These are phyloP conservation scores for Boletus patriciae DNA, from an alignment of 768 basidiomycete species.

Conservation along the genomic window DNA sequence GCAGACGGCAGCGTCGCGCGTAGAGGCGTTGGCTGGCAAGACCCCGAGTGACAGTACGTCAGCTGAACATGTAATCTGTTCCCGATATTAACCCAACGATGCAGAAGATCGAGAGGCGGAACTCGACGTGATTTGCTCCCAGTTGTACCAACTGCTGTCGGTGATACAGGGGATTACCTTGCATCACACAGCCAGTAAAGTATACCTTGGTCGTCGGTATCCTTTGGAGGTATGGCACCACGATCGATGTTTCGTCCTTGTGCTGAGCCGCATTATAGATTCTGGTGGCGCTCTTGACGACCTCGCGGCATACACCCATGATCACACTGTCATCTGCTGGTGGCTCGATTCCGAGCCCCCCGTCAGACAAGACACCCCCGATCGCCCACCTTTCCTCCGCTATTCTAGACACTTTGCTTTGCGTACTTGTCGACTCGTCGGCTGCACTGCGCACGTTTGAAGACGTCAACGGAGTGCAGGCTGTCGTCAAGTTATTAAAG, in stretches of 20 bases:
- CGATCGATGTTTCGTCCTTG: neutral
- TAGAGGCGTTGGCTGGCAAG: constrained; percentile 52
- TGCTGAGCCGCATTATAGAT: constrained; percentile 46
- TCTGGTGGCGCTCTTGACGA: constrained; percentile 67
- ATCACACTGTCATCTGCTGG: constrained; percentile 17
- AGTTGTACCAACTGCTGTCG: constrained; percentile 59
- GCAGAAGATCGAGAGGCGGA: constrained; percentile 50
- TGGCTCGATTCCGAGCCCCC: neutral
- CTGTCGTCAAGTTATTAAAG: constrained; percentile 85
- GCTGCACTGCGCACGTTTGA: constrained; percentile 77
- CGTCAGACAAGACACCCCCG: constrained; percentile 26
- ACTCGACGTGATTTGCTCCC: constrained; percentile 46
- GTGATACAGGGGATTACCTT: constrained; percentile 77
- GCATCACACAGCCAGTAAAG: constrained; percentile 66
- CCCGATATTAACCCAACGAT: constrained; percentile 4
- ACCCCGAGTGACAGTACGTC: constrained; percentile 44
- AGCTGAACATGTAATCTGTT: neutral
- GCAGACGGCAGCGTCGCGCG: constrained; percentile 43
- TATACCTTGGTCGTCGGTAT: constrained; percentile 64
- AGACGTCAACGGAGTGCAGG: constrained; percentile 70
- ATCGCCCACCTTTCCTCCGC: constrained; percentile 60
- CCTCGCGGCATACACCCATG: constrained; percentile 61
- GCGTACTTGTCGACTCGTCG: constrained; percentile 86
- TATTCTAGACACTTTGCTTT: constrained; percentile 81
- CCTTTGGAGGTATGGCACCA: constrained; percentile 56